Conservation (phyloP, 345 rosid species). For the Eucalyptus pumila region DNA sequence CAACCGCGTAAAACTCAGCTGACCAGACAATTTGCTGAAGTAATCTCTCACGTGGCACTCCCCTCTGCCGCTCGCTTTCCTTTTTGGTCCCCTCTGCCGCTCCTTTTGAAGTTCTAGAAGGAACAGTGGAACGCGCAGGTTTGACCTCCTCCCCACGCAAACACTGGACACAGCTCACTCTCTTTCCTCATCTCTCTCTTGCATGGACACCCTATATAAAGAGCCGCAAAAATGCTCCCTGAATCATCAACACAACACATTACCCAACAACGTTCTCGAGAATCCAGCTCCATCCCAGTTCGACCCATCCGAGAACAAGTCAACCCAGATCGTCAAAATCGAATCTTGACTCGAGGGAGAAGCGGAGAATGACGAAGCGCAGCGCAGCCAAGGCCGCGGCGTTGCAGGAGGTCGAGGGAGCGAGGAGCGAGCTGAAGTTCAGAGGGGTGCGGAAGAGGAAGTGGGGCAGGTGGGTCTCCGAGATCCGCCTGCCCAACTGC, state of each 20-base stretch:
- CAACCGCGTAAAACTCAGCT: not conserved
- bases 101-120: not conserved
- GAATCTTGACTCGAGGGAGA: not conserved
- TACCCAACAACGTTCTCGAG: not conserved
- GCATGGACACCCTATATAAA: not conserved
- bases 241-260: not conserved
- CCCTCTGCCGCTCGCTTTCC: not conserved
- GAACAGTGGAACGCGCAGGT: not conserved
- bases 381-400: not conserved
- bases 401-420: not conserved
- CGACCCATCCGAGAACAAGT: not conserved
- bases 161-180: not conserved
- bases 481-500: conserved; percentile 3
- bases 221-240: not conserved
- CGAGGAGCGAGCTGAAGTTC: not conserved
- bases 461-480: conserved; percentile 13
- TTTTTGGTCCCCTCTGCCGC: not conserved
- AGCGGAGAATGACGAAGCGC: not conserved
- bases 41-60: not conserved
- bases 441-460: conserved; percentile 10
- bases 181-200: not conserved
- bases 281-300: not conserved
- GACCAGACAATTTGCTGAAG: not conserved
- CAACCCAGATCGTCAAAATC: not conserved
- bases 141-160: not conserved